phyloP scores from a whole-genome alignment of 148 eudicot genomes.

The Heliamphora exappendiculata region DNA sequence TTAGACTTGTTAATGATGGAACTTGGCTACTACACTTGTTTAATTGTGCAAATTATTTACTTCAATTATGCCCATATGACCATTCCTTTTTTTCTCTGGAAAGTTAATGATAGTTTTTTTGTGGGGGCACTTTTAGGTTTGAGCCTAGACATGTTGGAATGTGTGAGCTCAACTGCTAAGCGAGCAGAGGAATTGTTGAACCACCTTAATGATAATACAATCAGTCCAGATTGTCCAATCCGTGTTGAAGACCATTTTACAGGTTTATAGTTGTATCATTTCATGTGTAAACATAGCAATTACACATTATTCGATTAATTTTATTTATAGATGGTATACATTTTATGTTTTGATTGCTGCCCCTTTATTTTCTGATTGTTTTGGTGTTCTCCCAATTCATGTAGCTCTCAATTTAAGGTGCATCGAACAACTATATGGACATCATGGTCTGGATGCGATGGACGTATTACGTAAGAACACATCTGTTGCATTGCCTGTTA shows the following conservation, averaged over 20 bases:
- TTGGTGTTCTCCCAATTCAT: constrained; percentile 15
- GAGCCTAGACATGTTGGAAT: constrained; percentile 98
- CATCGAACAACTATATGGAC: constrained; percentile 90
- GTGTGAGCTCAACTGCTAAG: constrained; percentile 74
- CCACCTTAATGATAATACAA: constrained; percentile 40
- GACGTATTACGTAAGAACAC: constrained; percentile 76
- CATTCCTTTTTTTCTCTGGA: neutral
- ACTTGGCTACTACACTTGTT: neutral
- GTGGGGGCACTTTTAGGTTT: constrained; percentile 50
- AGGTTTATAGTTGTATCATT: constrained; percentile 31
- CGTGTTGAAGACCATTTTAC: constrained; percentile 75
- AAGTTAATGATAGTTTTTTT: constrained; percentile 8
- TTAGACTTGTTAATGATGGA: neutral
- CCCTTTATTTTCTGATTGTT: neutral
- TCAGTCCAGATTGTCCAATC: constrained; percentile 40
- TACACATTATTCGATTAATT: neutral
- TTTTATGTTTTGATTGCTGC: neutral
- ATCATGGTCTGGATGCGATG: constrained; percentile 90
- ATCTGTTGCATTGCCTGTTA: constrained; percentile 62
- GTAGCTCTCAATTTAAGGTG: constrained; percentile 85
- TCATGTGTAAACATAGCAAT: neutral
- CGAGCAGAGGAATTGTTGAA: constrained; percentile 77
- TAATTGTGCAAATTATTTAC: neutral
- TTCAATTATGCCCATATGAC: neutral
- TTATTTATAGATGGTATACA: neutral